phyloP scores from a whole-genome alignment of 805 yeast genomes.

The Kregervanrija pseudodelftensis region DNA sequence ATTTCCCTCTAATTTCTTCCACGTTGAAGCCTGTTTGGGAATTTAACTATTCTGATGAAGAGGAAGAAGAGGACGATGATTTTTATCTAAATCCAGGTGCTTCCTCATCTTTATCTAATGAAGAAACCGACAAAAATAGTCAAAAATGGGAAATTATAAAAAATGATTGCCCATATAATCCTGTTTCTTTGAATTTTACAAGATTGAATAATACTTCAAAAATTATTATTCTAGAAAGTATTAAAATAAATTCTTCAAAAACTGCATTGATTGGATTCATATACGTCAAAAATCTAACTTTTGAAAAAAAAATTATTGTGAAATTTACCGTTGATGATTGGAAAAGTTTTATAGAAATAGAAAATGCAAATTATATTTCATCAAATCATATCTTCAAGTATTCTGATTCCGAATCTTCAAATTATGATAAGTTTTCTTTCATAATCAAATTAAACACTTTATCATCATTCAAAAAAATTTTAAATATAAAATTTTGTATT shows the following conservation, averaged over 20 bases:
- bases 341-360: constrained; percentile 29
- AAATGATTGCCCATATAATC: constrained; percentile 26
- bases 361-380: constrained; percentile 29
- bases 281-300: constrained; percentile 32
- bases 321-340: constrained; percentile 46
- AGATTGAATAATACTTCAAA: constrained; percentile 22
- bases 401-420: constrained; percentile 20
- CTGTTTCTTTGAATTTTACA: constrained; percentile 23
- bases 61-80: constrained; percentile 19
- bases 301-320: constrained; percentile 33
- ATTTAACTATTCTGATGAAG: constrained; percentile 15
- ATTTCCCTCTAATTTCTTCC: constrained; percentile 36
- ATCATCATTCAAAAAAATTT: constrained; percentile 13
- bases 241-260: constrained; percentile 33
- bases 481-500: constrained; percentile 34
- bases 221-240: constrained; percentile 28
- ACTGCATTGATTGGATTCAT: constrained; percentile 35
- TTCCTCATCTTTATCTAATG: background rate
- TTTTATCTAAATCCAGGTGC: background rate
- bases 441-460: constrained; percentile 35
- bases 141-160: constrained; percentile 24
- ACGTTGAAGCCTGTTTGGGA: constrained; percentile 18
- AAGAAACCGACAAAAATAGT: constrained; percentile 11
- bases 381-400: constrained; percentile 35
- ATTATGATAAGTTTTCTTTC: constrained; percentile 41